phyloP scores from a whole-genome alignment of 73 alveolate species.

The Tetrahymena malaccensis region DNA sequence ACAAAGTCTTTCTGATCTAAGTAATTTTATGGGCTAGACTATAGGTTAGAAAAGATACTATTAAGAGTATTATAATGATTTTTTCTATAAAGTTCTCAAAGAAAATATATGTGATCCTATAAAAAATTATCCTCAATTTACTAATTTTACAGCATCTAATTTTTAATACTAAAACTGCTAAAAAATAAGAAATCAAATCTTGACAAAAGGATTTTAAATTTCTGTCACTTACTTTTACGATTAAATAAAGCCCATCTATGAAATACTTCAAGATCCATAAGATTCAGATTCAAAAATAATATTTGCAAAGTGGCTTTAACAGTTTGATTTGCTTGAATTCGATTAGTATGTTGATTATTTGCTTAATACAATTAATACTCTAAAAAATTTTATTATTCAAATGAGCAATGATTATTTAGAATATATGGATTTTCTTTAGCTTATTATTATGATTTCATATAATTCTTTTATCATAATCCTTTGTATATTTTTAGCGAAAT shows the following conservation, averaged over 20 bases:
- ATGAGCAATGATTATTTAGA: background rate
- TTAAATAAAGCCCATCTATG: background rate
- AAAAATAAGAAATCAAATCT: background rate
- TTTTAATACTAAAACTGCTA: background rate
- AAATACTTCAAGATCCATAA: background rate
- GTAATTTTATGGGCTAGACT: background rate
- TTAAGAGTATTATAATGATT: background rate
- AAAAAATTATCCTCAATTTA: background rate
- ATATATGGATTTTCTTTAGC: background rate
- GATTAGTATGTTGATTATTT: background rate
- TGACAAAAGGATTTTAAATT: background rate
- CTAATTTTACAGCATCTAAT: background rate
- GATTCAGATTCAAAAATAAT: background rate
- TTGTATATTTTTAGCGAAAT: background rate
- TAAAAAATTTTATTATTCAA: background rate
- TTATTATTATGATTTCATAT: background rate
- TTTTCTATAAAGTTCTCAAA: background rate
- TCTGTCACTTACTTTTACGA: background rate
- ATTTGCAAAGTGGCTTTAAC: background rate
- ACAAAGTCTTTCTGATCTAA: background rate
- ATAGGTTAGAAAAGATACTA: background rate
- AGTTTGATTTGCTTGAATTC: background rate
- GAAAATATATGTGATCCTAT: background rate
- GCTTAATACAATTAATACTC: background rate
- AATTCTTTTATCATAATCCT: background rate